Percentiles rank a stretch among this genome's conserved stretches.
Conservation (phyloP, 106 monocot species). For the Apostasia shenzhenica region DNA sequence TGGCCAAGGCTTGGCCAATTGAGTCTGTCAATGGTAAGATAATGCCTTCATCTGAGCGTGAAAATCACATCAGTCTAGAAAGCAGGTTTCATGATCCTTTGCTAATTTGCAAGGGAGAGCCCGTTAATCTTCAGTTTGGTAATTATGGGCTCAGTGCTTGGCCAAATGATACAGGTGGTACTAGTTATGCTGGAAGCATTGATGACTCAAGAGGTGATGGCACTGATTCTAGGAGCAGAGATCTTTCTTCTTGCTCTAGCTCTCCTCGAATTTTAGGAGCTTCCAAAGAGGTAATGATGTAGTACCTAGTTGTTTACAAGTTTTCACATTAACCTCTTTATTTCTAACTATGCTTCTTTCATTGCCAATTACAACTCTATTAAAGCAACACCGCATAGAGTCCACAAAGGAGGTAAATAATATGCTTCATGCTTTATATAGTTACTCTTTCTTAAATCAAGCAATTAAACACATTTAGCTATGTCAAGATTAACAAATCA, state of each 20-base stretch:
- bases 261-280: slow-evolving; percentile 47
- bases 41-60: slow-evolving; percentile 5
- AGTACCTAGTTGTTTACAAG: not conserved
- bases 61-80: slow-evolving; percentile 11
- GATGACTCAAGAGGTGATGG: slow-evolving; percentile 44
- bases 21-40: slow-evolving; percentile 14
- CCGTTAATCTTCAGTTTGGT: slow-evolving; percentile 55
- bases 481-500: too few species aligned
- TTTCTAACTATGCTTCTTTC: too few species aligned
- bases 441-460: too few species aligned
- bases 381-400: too few species aligned
- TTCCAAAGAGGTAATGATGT: slow-evolving; percentile 28
- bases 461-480: too few species aligned
- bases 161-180: slow-evolving; percentile 55
- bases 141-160: slow-evolving; percentile 61
- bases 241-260: slow-evolving; percentile 58
- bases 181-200: slow-evolving; percentile 48
- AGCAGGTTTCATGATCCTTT: slow-evolving; percentile 21
- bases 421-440: too few species aligned
- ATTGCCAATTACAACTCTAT: too few species aligned
- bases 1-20: slow-evolving; percentile 36
- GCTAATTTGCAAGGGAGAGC: slow-evolving; percentile 29
- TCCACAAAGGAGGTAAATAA: too few species aligned
- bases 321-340: too few species aligned
- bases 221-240: slow-evolving; percentile 33